A percentile compares a stretch with the other conserved stretches of the same genome.
These are phyloP conservation scores for Solanum etuberosum DNA, from an alignment of 257 asterid species.

Conservation along the genomic window DNA sequence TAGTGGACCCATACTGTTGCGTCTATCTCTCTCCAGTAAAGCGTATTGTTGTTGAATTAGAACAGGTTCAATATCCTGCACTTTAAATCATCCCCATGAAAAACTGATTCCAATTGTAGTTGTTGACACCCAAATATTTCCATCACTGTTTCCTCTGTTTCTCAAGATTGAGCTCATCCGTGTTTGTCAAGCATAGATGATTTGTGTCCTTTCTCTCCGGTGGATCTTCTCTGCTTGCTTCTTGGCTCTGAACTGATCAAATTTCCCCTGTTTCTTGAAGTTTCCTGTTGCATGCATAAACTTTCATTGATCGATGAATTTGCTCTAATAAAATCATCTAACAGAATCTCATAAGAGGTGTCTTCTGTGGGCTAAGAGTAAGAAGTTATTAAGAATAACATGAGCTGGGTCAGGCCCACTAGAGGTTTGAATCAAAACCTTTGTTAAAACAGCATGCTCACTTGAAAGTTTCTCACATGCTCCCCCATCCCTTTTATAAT, in stretches of 20 bases:
- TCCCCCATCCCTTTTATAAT: background rate
- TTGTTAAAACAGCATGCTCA: background rate
- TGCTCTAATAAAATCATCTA: no score
- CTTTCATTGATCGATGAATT: no score
- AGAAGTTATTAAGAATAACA: background rate
- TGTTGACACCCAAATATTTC: background rate
- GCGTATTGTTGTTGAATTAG: background rate
- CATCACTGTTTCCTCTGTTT: background rate
- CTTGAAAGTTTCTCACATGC: background rate
- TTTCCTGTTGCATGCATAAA: background rate
- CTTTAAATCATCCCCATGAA: background rate
- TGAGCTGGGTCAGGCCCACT: background rate
- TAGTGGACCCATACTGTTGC: background rate
- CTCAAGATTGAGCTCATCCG: background rate
- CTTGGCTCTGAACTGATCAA: background rate
- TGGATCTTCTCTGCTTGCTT: background rate
- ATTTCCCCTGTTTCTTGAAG: background rate
- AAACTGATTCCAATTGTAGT: background rate
- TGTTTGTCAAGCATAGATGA: background rate
- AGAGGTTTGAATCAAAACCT: background rate
- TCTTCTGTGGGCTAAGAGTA: background rate
- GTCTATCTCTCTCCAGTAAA: background rate
- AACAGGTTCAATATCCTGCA: background rate
- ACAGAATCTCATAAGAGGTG: background rate
- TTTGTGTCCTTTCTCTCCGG: background rate